These are phyloP conservation scores for Xylaria scruposa DNA, from an alignment of 495 filamentous ascomycete genomes.

Conservation along the genomic window DNA sequence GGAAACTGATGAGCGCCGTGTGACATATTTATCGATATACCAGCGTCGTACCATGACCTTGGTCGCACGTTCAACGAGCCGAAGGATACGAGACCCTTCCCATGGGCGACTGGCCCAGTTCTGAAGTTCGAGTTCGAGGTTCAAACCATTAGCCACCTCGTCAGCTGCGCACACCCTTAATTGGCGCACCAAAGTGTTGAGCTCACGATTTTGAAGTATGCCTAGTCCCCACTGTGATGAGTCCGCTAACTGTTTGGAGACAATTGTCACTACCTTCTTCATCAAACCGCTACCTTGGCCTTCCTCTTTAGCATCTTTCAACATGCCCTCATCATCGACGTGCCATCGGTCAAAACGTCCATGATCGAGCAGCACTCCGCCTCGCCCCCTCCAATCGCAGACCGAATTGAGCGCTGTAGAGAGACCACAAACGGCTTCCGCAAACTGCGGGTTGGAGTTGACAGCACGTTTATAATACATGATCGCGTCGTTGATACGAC, in stretches of 20 bases:
- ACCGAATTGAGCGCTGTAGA: constrained; percentile 97
- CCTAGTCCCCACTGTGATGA: constrained; percentile 88
- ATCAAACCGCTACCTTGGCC: constrained; percentile 81
- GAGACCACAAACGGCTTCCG: constrained; percentile 94
- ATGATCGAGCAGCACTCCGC: constrained; percentile 75
- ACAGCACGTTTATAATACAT: constrained; percentile 91
- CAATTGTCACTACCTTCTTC: constrained; percentile 92
- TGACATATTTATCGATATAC: constrained; percentile 85
- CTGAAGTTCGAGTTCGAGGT: constrained; percentile 54
- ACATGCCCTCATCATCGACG: constrained; percentile 84
- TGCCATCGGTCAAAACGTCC: constrained; percentile 92
- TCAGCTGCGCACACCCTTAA: constrained; percentile 44
- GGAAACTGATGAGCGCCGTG: constrained; percentile 60
- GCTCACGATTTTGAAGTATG: constrained; percentile 61
- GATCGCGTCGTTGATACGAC: constrained; percentile 90
- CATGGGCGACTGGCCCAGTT: constrained; percentile 79
- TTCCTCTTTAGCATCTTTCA: constrained; percentile 71
- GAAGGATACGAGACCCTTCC: constrained; percentile 89
- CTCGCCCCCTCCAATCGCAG: constrained; percentile 91
- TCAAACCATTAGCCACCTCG: constrained; percentile 36
- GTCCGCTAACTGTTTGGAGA: constrained; percentile 87
- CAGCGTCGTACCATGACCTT: constrained; percentile 79
- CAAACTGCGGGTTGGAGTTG: constrained; percentile 89
- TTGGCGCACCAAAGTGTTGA: constrained; percentile 55
- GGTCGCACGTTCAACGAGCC: constrained; percentile 84